Evolutionary conservation across 2,329 filamentous ascomycete genomes (phyloP), one percentile per base, ranked within the genome.

Genomic region (Capronia epimyces): DNA sequence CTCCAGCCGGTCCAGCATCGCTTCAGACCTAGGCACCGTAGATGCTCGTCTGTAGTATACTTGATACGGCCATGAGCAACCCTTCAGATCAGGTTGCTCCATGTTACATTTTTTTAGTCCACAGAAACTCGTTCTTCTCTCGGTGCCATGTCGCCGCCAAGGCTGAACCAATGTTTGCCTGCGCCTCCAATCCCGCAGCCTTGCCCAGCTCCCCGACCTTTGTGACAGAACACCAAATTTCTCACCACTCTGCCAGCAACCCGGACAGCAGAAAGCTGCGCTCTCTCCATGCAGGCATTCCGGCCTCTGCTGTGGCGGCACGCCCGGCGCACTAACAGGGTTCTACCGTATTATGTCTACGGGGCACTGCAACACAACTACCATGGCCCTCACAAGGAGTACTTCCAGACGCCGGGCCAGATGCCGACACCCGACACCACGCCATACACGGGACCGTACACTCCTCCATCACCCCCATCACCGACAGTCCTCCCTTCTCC

Each of bases 341-440:
- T n/a, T 21, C 21, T 25, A 29, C 15, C 25, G 8, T 12, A 8
- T 7, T 25, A 13, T 12, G 31, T 27, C 22, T 27, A 15, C 34
- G 12, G 21, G 3, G 29, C 29, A n/a, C 7, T 3, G 25, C 57
- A 48, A 36, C 58, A 61, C 42, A 43, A 53, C 43, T 36, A 49
- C 16, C 40, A 57, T 55, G 57, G 59, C 20, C 60, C 59, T 22
- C 60, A 62, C 36, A 62, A 61, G 39, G 60, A 62, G 53, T 62
- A 62, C 44, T 62, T 62, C 32, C 60, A 62, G 43, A 57, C 52
- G 8, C 60, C 60, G 2, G 56, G 57, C 7, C 59, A 60, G 42
- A 57, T 53, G 43, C 60, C 60, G 9, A 18, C 42, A 2, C 57
- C 57, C 3, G 58, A 61, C 43, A 53, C 50, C 21, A 55, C 42